Evolutionary conservation across 257 asterid species (phyloP).

Genomic region (Echites panduratus): DNA sequence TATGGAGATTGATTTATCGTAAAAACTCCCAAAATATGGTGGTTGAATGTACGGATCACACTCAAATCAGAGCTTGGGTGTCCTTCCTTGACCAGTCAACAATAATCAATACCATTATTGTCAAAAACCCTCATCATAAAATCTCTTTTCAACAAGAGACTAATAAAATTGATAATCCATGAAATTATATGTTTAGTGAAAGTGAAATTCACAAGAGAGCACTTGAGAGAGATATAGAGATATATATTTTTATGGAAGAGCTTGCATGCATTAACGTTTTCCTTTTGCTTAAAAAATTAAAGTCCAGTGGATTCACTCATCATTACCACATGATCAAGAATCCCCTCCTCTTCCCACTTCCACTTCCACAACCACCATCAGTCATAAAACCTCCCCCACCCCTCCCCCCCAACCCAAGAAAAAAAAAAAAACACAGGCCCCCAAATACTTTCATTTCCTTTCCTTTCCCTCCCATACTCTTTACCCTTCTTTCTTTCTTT

Average conservation of each 20-base stretch:
- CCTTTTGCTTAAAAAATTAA: background rate
- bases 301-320: conserved; percentile 40
- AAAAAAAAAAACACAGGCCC: too few species aligned
- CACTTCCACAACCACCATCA: conserved; percentile 21
- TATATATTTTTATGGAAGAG: too few species aligned
- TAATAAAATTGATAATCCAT: background rate
- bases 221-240: too few species aligned
- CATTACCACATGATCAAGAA: conserved; percentile 39
- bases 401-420: background rate
- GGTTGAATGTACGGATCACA: background rate
- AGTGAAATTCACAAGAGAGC: conserved; percentile 19
- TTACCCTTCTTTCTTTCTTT: too few species aligned
- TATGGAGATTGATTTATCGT: too few species aligned
- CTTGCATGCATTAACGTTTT: conserved; percentile 7
- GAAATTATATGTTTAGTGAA: background rate
- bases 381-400: background rate
- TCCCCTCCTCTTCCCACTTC: conserved; percentile 1
- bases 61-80: background rate
- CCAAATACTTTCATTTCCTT: background rate
- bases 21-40: too few species aligned
- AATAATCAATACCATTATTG: background rate
- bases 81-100: background rate
- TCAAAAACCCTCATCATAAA: background rate
- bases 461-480: too few species aligned
- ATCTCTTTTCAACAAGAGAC: background rate